These are phyloP conservation scores for Chaetothyriales sp. DNA, from an alignment of 2,329 filamentous ascomycete genomes.

Conservation along the genomic window DNA sequence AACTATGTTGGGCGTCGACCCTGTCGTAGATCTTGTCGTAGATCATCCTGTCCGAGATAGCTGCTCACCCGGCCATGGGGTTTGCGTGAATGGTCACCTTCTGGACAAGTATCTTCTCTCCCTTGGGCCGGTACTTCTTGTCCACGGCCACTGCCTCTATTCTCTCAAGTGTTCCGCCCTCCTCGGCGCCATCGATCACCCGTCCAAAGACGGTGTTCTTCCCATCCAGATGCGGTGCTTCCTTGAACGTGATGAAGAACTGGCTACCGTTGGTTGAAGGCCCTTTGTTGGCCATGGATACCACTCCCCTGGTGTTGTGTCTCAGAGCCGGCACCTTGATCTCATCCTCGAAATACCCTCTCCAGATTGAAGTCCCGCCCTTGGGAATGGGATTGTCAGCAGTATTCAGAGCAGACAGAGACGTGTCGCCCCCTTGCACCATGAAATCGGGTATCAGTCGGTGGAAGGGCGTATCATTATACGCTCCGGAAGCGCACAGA, in stretches of 20 bases:
- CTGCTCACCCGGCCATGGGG: constrained; percentile 41
- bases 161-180: constrained; percentile 39
- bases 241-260: constrained; percentile 49
- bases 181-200: constrained; percentile 34
- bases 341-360: constrained; percentile 44
- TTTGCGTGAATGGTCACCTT: constrained; percentile 49
- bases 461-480: constrained; percentile 48
- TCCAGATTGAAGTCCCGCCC: constrained; percentile 42
- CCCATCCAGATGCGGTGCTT: constrained; percentile 49
- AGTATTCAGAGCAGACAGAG: constrained; percentile 27
- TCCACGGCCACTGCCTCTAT: constrained; percentile 44
- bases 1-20: too few species aligned
- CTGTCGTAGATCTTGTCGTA: too few species aligned
- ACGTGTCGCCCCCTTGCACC: constrained; percentile 44
- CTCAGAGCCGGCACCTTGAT: constrained; percentile 41
- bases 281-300: constrained; percentile 46
- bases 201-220: constrained; percentile 53
- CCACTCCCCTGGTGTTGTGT: constrained; percentile 41
- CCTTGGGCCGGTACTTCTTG: constrained; percentile 42
- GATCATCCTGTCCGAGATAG: too few species aligned
- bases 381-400: constrained; percentile 35
- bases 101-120: constrained; percentile 40
- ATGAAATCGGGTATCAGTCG: constrained; percentile 50
- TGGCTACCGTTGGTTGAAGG: constrained; percentile 43
- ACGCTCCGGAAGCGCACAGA: constrained; percentile 46